Percentiles rank a stretch among this genome's conserved stretches.
phyloP scores from a whole-genome alignment of 2,329 filamentous ascomycete species.

The Tolypocladium ophioglossoides region DNA sequence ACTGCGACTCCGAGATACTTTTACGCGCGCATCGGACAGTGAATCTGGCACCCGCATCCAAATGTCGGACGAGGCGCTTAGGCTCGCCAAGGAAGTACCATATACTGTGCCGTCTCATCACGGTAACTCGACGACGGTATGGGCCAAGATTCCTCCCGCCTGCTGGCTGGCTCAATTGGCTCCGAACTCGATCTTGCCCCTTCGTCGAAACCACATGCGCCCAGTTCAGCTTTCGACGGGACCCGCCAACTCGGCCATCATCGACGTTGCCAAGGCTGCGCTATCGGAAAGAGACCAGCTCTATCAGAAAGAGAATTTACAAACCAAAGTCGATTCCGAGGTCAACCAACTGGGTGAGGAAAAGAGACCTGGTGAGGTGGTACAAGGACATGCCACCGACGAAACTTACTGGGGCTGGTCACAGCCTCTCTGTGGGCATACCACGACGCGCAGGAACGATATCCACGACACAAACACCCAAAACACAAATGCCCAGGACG shows the following conservation, averaged over 20 bases:
- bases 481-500: background rate
- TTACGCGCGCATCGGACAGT: slow-evolving; percentile 29
- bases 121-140: slow-evolving; percentile 62
- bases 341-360: slow-evolving; percentile 67
- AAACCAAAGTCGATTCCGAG: slow-evolving; percentile 37
- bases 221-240: slow-evolving; percentile 61
- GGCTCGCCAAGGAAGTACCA: slow-evolving; percentile 45
- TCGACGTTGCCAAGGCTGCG: slow-evolving; percentile 58
- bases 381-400: slow-evolving; percentile 51
- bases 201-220: slow-evolving; percentile 59
- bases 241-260: slow-evolving; percentile 55
- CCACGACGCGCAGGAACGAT: slow-evolving; percentile 34
- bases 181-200: slow-evolving; percentile 63
- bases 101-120: slow-evolving; percentile 67
- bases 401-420: slow-evolving; percentile 89
- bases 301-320: slow-evolving; percentile 42
- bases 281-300: slow-evolving; percentile 60
- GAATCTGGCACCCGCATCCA: slow-evolving; percentile 9
- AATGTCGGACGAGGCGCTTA: slow-evolving; percentile 15
- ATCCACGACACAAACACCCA: background rate
- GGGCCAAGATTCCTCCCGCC: slow-evolving; percentile 73
- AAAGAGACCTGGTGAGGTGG: slow-evolving; percentile 54
- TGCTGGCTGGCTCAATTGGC: slow-evolving; percentile 73
- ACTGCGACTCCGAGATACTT: slow-evolving; percentile 46
- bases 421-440: slow-evolving; percentile 65